phyloP scores from a whole-genome alignment of 1,284 basidiomycete genomes.

The Malassezia psittaci region DNA sequence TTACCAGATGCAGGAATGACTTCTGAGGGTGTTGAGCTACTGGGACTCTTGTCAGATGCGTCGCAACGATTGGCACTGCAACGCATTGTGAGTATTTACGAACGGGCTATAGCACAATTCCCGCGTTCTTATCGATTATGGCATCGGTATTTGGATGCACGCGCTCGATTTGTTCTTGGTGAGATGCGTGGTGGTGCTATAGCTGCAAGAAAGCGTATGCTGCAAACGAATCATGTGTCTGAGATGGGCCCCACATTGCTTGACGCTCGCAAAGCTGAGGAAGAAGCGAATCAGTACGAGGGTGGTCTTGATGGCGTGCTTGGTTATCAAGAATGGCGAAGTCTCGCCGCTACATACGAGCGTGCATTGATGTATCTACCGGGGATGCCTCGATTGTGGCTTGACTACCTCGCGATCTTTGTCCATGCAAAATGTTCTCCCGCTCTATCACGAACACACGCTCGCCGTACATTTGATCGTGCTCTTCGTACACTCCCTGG shows the following conservation, averaged over 20 bases:
- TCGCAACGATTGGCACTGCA: constrained; percentile 66
- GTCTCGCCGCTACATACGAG: constrained; percentile 77
- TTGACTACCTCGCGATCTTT: constrained; percentile 82
- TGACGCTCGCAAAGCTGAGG: constrained; percentile 50
- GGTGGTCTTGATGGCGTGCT: constrained; percentile 73
- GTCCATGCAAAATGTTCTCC: constrained; percentile 81
- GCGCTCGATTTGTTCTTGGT: constrained; percentile 78
- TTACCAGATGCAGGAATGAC: constrained; percentile 44
- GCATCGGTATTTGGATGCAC: constrained; percentile 77
- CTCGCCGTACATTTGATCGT: constrained; percentile 84
- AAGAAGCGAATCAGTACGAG: constrained; percentile 68
- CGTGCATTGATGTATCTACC: constrained; percentile 87
- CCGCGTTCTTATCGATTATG: constrained; percentile 85
- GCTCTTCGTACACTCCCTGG: constrained; percentile 86
- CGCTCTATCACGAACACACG: constrained; percentile 73
- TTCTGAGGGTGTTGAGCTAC: constrained; percentile 50
- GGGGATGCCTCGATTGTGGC: constrained; percentile 85
- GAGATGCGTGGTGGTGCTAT: constrained; percentile 50
- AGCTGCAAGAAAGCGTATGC: constrained; percentile 47
- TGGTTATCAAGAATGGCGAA: constrained; percentile 90
- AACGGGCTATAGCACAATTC: constrained; percentile 77
- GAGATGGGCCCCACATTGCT: constrained; percentile 51
- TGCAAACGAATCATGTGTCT: constrained; percentile 51
- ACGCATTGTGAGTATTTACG: constrained; percentile 78
- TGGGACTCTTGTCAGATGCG: constrained; percentile 59